These are phyloP conservation scores for Cyclostephanos invisitatus DNA, from an alignment of 108 stramenopile species.

Conservation along the genomic window DNA sequence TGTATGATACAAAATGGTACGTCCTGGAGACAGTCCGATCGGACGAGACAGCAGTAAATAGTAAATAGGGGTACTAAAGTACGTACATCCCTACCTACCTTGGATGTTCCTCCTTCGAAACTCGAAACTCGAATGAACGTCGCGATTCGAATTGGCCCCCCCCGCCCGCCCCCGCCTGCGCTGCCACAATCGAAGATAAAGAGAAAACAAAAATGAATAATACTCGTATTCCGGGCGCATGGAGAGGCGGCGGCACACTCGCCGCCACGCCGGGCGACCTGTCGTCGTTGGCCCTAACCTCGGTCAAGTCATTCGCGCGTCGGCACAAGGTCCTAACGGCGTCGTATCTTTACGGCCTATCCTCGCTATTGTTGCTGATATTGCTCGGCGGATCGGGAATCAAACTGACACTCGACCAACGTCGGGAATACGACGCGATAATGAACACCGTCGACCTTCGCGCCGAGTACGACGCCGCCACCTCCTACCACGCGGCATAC, in stretches of 20 bases:
- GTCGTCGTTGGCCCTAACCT: slow-evolving; percentile 20
- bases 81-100: no score
- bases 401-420: slow-evolving; percentile 65
- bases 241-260: slow-evolving; percentile 36
- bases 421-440: slow-evolving; percentile 66
- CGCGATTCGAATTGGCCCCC: no score
- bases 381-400: slow-evolving; percentile 70
- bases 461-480: slow-evolving; percentile 75
- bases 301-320: slow-evolving; percentile 49
- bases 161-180: no score
- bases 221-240: slow-evolving; percentile 2
- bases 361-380: slow-evolving; percentile 41
- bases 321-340: slow-evolving; percentile 71
- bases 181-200: no score
- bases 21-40: no score
- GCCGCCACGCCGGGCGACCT: slow-evolving; percentile 20
- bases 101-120: no score
- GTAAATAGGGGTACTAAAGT: no score
- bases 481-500: slow-evolving; percentile 59
- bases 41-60: no score
- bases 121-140: no score
- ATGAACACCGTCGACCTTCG: slow-evolving; percentile 82
- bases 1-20: no score
- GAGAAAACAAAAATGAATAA: no score
- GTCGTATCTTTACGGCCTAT: slow-evolving; percentile 72